Evolutionary conservation across 75 land plant species (phyloP), one percentile per base, ranked within the genome.

Genomic region (Pinus albicaulis): DNA sequence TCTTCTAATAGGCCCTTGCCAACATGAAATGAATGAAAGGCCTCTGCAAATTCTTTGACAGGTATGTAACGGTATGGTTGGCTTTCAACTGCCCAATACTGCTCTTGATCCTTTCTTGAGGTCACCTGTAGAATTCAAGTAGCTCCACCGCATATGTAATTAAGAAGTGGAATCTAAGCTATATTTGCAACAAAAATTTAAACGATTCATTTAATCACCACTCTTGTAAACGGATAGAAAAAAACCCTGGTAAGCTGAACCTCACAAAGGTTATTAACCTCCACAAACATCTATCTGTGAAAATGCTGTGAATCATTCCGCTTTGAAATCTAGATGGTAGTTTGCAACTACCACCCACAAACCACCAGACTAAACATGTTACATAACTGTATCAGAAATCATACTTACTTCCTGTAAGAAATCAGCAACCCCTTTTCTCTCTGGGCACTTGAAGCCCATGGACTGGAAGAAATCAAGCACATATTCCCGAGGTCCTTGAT

Each of bases 401-500:
- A 12, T 19, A 73, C 76, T 24, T 62, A 83, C 85, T 78, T 83
- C 85, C 56, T 83, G 85, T 24, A 83, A 70, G 56, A 83, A 83
- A 44, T 83, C 84, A n/a, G 84, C 85, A 16, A 83, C 68, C 34
- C 79, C 78, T 59, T 83, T 83, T 44, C 85, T 69, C 20, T 82
- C 84, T 25, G 79, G 85, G 38, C 85, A 83, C 56, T 61, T 70
- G 59, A 83, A 83, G n/a, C 85, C 85, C 53, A 75, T 64, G 23
- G 69, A 69, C 52, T 82, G 60, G 26, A 82, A 82, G 59, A 83
- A 83, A 7, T 83, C 79, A 48, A 83, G 74, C 31, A 83, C 72
- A 13, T 74, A 19, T 25, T 95, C 89, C 2, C 90, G 90, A 15
- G 98, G 98, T 56, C 98, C 98, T 74, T 88, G 87, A 64, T 92